Base-by-base conservation (phyloP, 1,139 yeast species). In the Magnusiomyces tetraspermus region DNA sequence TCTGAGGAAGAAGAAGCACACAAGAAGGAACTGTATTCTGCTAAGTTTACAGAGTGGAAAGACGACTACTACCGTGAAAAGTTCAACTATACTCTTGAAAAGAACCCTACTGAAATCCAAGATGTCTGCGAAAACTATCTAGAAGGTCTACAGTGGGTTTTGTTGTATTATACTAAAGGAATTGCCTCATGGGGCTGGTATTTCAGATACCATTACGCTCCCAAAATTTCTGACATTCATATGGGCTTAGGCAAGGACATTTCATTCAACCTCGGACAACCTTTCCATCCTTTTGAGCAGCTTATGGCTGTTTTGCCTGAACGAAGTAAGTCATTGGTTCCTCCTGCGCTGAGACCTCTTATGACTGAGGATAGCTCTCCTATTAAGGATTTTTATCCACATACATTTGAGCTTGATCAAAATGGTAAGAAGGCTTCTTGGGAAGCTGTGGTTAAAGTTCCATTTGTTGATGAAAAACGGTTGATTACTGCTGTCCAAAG, bases 301-400 rank as follows among this genome's bases (percentile, higher is more conserved):
- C 77, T 94, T 62, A 92, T 94, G 99, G 95, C 97, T 15, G 98
- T 94, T 28, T 75, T 94, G 59, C 99, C 99, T 0, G 96, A 92
- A 24, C 81, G 97, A 72, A 89, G 97, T 5, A 80, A 79, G 56
- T 76, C 77, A 51, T 77, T 92, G 59, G 82, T 94, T 68, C 98
- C 99, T 1, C 67, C 76, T 6, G 80, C 80, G 37, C 85, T 85
- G 65, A 78, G 96, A 67, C 78, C 82, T 5, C 74, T 94, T 57
- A 90, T 92, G 97, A 81, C 83, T n/a, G 96, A 90, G 54, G 83
- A 82, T 48, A 76, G 76, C 51, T 90, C 97, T 1, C 96, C 97
- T 28, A 89, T 94, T 59, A 78, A 77, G 55, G 96, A 88, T 60
- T 90, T 89, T 63, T 92, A 94, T 65, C 99, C 99, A 3, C 76